Evolutionary conservation across 73 alveolate genomes (phyloP), one percentile per base, ranked within the genome.

Genomic region (Loxodes magnus): DNA sequence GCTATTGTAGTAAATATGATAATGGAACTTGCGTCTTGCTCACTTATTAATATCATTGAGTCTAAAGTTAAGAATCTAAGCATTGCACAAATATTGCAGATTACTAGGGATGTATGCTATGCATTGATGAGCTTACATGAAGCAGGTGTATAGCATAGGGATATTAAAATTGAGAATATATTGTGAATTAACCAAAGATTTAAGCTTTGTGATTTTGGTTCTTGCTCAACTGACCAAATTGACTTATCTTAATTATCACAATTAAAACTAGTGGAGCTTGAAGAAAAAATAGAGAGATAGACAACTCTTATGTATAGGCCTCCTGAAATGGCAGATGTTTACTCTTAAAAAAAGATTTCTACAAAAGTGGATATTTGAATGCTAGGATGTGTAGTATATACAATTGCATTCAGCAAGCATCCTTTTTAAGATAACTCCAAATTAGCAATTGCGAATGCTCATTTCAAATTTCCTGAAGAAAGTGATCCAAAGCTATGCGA

Each of bases 261-360:
- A 41, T 63, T 71, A 16, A 78, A 67, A n/a, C 55, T 83, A 7
- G 87, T 77, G 37, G 80, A 64, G 23, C 56, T 71, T 39, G 71
- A 83, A 38, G 97, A 91, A 54, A 61, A 67, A 22, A 87, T 64
- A 59, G 97, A 91, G 58, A 84, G 86, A 54, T 76, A 77, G 30
- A 88, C 98, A 16, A 91, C 98, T 6, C 55, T 91, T 52, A 91
- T 91, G 98, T 91, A 91, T 56, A 34, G 97, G 24, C 97, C 97
- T 22, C 98, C 98, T 17, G 98, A 91, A 80, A 91, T 91, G 98
- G 67, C 72, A 19, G 98, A 91, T 48, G 67, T 69, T 33, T 88
- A 76, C 57, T 51, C 63, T 22, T 57, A 67, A 50, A 69, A 51
- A 42, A 62, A 51, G 2, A 94, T 91, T 9, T 67, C 69, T 67